A percentile compares a stretch with the other conserved stretches of the same genome.
These are phyloP conservation scores for Plenodomus lindquistii DNA, from an alignment of 2,329 filamentous ascomycete genomes.

Conservation along the genomic window DNA sequence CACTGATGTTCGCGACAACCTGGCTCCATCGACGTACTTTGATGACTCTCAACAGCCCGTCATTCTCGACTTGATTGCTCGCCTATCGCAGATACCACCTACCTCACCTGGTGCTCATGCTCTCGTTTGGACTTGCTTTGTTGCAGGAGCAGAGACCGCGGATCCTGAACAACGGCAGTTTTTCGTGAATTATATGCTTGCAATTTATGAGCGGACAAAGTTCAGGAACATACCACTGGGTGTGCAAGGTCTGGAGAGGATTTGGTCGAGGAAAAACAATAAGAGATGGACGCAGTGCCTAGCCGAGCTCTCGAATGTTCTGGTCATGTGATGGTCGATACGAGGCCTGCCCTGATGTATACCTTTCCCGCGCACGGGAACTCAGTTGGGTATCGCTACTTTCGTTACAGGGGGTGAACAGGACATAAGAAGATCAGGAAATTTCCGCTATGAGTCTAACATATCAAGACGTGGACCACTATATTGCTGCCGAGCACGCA, in stretches of 20 bases:
- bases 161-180: slow-evolving; percentile 15
- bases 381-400: no score
- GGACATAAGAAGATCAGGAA: no score
- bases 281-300: slow-evolving; percentile 16
- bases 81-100: slow-evolving; percentile 12
- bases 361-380: no score
- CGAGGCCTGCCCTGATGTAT: no score
- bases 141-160: slow-evolving; percentile 19
- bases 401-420: no score
- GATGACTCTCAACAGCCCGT: slow-evolving; percentile 1
- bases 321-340: slow-evolving; percentile 29
- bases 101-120: slow-evolving; percentile 16
- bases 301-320: slow-evolving; percentile 11
- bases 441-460: no score
- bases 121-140: slow-evolving; percentile 25
- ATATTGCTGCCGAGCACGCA: slow-evolving; percentile 16
- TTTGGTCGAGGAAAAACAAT: slow-evolving; percentile 12
- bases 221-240: slow-evolving; percentile 23
- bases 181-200: slow-evolving; percentile 17
- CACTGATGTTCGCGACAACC: background rate
- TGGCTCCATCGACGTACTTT: background rate
- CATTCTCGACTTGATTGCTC: slow-evolving; percentile 12
- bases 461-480: slow-evolving; percentile 10
- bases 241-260: slow-evolving; percentile 11
- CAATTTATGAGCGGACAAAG: slow-evolving; percentile 16